Evolutionary conservation across 495 filamentous ascomycete genomes (phyloP).

Genomic region (Penicillium salamii): DNA sequence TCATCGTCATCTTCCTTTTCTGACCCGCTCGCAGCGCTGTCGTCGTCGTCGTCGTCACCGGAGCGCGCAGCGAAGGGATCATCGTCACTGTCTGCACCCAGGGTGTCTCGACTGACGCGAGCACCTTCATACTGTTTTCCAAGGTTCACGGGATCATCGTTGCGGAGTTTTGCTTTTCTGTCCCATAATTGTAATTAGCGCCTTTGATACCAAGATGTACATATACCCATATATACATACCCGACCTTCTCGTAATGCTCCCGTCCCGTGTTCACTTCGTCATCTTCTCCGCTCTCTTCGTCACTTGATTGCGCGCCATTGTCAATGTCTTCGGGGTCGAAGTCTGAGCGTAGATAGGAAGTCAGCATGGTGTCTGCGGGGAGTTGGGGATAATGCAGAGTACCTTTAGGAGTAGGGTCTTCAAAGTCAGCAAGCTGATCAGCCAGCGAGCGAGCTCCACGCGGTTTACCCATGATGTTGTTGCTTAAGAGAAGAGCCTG

Average conservation of each 20-base stretch:
- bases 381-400: not conserved
- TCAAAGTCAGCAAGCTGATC: constrained; percentile 65
- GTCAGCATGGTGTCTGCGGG: constrained; percentile 9
- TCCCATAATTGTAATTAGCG: constrained; percentile 9
- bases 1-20: constrained; percentile 18
- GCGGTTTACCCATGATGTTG: constrained; percentile 26
- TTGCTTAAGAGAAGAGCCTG: constrained; percentile 10
- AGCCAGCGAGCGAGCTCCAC: constrained; percentile 44
- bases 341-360: constrained; percentile 53
- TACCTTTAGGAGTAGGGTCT: constrained; percentile 61
- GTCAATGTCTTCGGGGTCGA: constrained; percentile 79
- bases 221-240: constrained; percentile 40
- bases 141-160: constrained; percentile 55
- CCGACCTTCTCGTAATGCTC: constrained; percentile 86
- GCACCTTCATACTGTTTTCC: constrained; percentile 83
- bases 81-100: constrained; percentile 52
- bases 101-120: constrained; percentile 68
- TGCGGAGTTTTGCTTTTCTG: constrained; percentile 83
- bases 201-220: not conserved
- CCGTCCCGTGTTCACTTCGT: constrained; percentile 53
- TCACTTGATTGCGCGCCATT: constrained; percentile 50
- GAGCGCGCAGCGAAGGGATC: constrained; percentile 38
- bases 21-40: not conserved
- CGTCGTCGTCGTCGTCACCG: constrained; percentile 13
- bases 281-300: constrained; percentile 39